phyloP scores from a whole-genome alignment of 176 grass and related monocot species.

The Metroxylon sagu region DNA sequence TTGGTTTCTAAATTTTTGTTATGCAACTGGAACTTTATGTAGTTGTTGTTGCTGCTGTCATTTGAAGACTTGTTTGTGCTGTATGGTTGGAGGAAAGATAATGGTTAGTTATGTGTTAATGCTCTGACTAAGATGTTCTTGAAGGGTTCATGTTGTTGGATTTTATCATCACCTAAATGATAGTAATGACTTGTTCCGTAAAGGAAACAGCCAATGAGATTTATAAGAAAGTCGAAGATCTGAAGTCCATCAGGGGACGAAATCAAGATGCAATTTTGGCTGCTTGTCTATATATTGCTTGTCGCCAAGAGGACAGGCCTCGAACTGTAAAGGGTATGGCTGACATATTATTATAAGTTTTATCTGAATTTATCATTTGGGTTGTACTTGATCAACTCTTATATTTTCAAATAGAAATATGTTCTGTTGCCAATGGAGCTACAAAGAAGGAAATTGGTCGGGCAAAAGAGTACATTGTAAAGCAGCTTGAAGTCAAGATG shows the following conservation, averaged over 20 bases:
- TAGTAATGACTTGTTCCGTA: background rate
- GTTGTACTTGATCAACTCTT: too few species aligned
- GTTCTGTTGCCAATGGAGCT: slow-evolving; percentile 22
- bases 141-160: too few species aligned
- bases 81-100: too few species aligned
- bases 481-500: slow-evolving; percentile 18
- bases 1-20: too few species aligned
- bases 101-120: too few species aligned
- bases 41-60: too few species aligned
- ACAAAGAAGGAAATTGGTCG: slow-evolving; percentile 20
- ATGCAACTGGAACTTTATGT: too few species aligned
- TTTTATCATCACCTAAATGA: background rate
- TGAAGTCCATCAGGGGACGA: slow-evolving; percentile 9
- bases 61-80: too few species aligned
- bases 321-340: slow-evolving; percentile 10
- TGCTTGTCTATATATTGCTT: slow-evolving; percentile 23
- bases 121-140: too few species aligned
- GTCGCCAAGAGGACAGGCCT: slow-evolving; percentile 16
- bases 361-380: too few species aligned
- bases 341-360: too few species aligned
- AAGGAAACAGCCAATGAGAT: slow-evolving; percentile 19
- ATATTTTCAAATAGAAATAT: slow-evolving; percentile 9
- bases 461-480: slow-evolving; percentile 19
- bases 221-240: slow-evolving; percentile 16
- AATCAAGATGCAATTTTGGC: slow-evolving; percentile 23